Evolutionary conservation across 2,329 filamentous ascomycete genomes (phyloP), one percentile per base, ranked within the genome.

Genomic region (Aspergillus ochraceoroseus): DNA sequence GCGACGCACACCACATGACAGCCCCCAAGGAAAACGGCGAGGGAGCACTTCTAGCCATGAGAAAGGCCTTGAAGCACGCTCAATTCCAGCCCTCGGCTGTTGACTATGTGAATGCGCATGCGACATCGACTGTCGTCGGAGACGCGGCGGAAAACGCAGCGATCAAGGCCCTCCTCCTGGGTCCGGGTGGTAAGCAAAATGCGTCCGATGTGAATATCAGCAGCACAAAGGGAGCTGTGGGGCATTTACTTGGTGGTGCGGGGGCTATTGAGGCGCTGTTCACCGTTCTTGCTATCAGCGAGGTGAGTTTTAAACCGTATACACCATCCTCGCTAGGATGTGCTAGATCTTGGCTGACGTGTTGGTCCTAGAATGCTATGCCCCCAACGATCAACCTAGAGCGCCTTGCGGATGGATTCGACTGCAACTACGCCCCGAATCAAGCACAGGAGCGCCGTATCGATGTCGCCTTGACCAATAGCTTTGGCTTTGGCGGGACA

Each of bases 401-500:
- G 7, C 75, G 76, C 5, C 74, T 81, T 4, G 78, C 82, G 29
- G 72, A 71, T 41, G 75, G 80, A 3, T 83, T 86, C 38, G 70
- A 80, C 48, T 94, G 90, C 69, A 95, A 96, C 59, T 90, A 95
- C 62, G 81, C 95, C 3, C 79, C 88, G 0, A 72, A 80, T 3
- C 59, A 71, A 31, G 75, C 87, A 0, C 89, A 95, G 63, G 64
- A 83, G 37, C 81, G 79, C 50, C 61, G 72, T 2, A 78, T 96
- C 7, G 70, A 79, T 42, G 82, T 90, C 14, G 86, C 85, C 4
- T 56, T 98, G 43, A 92, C 87, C 3, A 98, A 98, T 58, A 96
- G 90, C 61, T 98, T 98, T 67, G 92, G 92, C 0, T 98, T 98
- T 68, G 92, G 92, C 7, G 92, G 92, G 11, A 96, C 90, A 1